These are phyloP conservation scores for Quercus bicolor DNA, from an alignment of 306 rosid genomes.

Conservation along the genomic window DNA sequence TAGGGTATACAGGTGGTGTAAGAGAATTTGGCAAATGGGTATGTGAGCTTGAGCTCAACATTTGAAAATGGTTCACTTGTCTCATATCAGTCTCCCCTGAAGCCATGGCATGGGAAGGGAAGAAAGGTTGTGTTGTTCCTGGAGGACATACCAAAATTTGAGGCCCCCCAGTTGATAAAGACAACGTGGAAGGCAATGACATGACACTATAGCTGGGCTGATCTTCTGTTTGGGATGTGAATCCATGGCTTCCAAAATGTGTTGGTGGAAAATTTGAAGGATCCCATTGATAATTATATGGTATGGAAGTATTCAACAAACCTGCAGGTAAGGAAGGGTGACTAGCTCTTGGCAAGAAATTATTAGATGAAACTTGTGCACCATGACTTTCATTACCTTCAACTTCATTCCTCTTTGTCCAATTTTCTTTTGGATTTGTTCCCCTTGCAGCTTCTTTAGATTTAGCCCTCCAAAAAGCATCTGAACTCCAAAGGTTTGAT, in stretches of 20 bases:
- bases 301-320: constrained; percentile 23
- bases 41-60: constrained; percentile 29
- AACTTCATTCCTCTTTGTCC: constrained; percentile 23
- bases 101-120: constrained; percentile 23
- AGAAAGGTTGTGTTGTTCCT: constrained; percentile 38
- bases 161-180: constrained; percentile 58
- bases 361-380: constrained; percentile 30
- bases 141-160: constrained; percentile 42
- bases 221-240: constrained; percentile 45
- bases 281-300: constrained; percentile 16
- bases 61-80: constrained; percentile 51
- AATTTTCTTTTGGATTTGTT: constrained; percentile 19
- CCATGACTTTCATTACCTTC: constrained; percentile 7
- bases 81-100: constrained; percentile 44
- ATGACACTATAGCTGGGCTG: constrained; percentile 39
- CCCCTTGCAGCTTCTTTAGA: constrained; percentile 38
- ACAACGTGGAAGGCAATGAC: constrained; percentile 53
- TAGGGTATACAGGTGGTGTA: constrained; percentile 26
- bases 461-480: constrained; percentile 38
- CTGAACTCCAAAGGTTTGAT: constrained; percentile 21
- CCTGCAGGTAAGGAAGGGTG: constrained; percentile 45
- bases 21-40: constrained; percentile 21
- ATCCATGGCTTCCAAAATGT: constrained; percentile 37
- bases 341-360: constrained; percentile 1
- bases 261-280: constrained; percentile 26